These are phyloP conservation scores for Huntiella abstrusa DNA, from an alignment of 2,329 filamentous ascomycete genomes.

Conservation along the genomic window DNA sequence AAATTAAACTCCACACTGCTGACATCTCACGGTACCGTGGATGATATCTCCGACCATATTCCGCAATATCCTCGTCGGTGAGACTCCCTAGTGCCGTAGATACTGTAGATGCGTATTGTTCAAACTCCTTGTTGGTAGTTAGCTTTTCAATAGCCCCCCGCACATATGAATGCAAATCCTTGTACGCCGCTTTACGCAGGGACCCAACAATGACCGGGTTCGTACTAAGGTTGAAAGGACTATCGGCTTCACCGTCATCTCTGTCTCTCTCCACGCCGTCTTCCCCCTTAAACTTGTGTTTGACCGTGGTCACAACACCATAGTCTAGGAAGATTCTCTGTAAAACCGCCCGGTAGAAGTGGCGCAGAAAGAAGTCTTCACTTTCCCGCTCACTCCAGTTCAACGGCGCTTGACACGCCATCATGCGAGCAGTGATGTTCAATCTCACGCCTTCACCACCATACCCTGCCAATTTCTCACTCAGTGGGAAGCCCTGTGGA, in stretches of 20 bases:
- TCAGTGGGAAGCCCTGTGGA: constrained; percentile 89
- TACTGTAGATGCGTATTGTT: constrained; percentile 41
- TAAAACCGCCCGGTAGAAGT: constrained; percentile 79
- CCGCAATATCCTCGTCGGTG: constrained; percentile 54
- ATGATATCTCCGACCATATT: constrained; percentile 47
- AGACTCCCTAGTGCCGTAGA: constrained; percentile 45
- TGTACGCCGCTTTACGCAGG: constrained; percentile 62
- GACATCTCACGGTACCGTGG: constrained; percentile 62
- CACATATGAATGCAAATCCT: constrained; percentile 56
- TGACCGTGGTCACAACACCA: constrained; percentile 49
- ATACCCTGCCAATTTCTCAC: constrained; percentile 43
- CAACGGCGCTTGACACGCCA: constrained; percentile 86
- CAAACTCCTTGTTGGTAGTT: constrained; percentile 34
- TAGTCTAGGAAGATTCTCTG: constrained; percentile 85
- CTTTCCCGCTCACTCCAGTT: constrained; percentile 80
- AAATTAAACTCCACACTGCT: constrained; percentile 87
- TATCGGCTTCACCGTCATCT: constrained; percentile 17
- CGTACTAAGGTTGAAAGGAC: constrained; percentile 38
- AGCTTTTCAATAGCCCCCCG: constrained; percentile 66
- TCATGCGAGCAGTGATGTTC: constrained; percentile 94
- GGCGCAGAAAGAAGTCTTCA: constrained; percentile 73
- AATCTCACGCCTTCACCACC: constrained; percentile 49
- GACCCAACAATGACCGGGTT: constrained; percentile 76
- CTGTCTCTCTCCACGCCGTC: constrained; percentile 13
- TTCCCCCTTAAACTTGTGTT: constrained; percentile 17